Conservation (phyloP, 2,329 filamentous ascomycete species). For the Venturia nashicola region DNA sequence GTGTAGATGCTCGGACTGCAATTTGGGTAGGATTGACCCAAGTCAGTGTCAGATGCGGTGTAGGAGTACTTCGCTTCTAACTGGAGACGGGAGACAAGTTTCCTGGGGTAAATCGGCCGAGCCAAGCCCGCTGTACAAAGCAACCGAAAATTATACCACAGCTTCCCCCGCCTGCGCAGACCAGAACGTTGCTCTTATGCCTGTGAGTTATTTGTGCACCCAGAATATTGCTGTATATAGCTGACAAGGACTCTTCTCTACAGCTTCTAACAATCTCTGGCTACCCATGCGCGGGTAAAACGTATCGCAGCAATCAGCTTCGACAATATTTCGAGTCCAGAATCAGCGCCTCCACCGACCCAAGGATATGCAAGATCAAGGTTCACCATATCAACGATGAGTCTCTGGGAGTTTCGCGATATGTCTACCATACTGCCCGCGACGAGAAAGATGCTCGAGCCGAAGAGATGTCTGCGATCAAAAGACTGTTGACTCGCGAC, state of each 20-base stretch:
- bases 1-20: not conserved
- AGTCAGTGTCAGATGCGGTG: too few relatives aligned
- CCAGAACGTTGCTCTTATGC: not conserved
- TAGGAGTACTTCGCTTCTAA: too few relatives aligned
- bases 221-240: not conserved
- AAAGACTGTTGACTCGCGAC: conserved; percentile 57
- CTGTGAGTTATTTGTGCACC: not conserved
- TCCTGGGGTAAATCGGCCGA: not conserved
- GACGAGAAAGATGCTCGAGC: conserved; percentile 75
- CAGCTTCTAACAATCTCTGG: conserved; percentile 51
- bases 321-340: conserved; percentile 44
- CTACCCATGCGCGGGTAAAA: conserved; percentile 52
- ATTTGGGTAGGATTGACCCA: not conserved
- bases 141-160: not conserved
- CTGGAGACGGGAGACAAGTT: not conserved
- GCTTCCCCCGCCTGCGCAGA: not conserved
- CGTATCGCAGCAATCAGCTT: conserved; percentile 50
- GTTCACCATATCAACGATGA: conserved; percentile 66
- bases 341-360: conserved; percentile 30
- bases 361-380: conserved; percentile 40
- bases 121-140: not conserved
- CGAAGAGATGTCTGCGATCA: conserved; percentile 63
- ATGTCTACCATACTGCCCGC: conserved; percentile 65
- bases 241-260: not conserved
- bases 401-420: conserved; percentile 53